These are phyloP conservation scores for Passiflora organensis DNA, from an alignment of 345 rosid species.

Conservation along the genomic window DNA sequence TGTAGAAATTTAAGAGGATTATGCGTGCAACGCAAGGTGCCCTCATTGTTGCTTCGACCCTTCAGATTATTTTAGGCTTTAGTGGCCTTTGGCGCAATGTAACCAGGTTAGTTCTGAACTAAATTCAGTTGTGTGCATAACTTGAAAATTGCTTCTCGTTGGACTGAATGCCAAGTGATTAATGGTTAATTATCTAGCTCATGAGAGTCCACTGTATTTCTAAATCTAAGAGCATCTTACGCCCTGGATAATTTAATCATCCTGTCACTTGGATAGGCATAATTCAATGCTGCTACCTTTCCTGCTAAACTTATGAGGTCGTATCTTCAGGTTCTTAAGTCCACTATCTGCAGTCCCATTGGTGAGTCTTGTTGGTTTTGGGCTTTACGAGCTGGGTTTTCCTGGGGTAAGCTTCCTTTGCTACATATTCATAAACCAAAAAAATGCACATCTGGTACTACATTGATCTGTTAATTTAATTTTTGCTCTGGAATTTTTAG, in stretches of 20 bases:
- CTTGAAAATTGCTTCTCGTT: not conserved
- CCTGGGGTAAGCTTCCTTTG: conserved; percentile 69
- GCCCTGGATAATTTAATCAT: not conserved
- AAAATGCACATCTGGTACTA: not conserved
- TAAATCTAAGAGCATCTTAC: not conserved
- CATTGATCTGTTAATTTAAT: not conserved
- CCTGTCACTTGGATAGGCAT: too few relatives aligned
- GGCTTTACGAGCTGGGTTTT: conserved; percentile 90
- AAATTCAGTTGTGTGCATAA: conserved; percentile 1
- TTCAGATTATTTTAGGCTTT: conserved; percentile 95
- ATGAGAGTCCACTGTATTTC: not conserved
- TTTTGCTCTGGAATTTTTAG: conserved; percentile 30
- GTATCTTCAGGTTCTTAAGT: conserved; percentile 64
- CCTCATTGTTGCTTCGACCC: conserved; percentile 84
- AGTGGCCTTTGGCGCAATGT: conserved; percentile 99
- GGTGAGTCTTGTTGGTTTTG: conserved; percentile 84
- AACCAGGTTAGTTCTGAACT: conserved; percentile 47
- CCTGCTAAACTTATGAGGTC: not conserved
- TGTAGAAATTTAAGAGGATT: conserved; percentile 68
- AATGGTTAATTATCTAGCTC: not conserved
- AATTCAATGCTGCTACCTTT: conserved; percentile 1
- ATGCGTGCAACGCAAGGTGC: conserved; percentile 98
- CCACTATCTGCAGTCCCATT: conserved; percentile 93
- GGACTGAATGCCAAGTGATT: not conserved
- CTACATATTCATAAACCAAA: not conserved